A percentile compares a stretch with the other conserved stretches of the same genome.
Conservation (phyloP, 495 filamentous ascomycete genomes). For the Lindgomyces ingoldianus region DNA sequence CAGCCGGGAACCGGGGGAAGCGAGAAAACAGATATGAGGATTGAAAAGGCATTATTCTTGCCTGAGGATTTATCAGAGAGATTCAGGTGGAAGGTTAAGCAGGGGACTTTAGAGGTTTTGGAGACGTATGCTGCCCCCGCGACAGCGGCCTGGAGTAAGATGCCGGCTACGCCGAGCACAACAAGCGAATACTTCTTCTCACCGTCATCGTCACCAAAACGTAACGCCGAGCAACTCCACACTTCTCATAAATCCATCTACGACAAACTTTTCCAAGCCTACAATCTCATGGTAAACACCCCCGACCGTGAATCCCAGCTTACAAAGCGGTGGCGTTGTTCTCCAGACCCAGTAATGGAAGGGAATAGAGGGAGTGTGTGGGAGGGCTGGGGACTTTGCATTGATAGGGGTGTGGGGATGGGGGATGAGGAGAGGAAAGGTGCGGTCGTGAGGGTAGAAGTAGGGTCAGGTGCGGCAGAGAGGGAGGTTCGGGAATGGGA, state of each 20-base stretch:
- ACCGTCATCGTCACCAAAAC: no score
- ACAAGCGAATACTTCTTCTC: no score
- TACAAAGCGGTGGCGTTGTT: constrained; percentile 22
- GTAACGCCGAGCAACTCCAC: not conserved
- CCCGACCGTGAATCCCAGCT: constrained; percentile 17
- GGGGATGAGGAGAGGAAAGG: constrained; percentile 9
- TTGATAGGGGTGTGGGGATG: constrained; percentile 5
- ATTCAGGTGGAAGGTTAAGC: not conserved
- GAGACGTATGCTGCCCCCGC: constrained; percentile 2
- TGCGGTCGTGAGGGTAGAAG: not conserved
- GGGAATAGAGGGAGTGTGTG: constrained; percentile 21
- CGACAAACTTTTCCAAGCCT: constrained; percentile 8
- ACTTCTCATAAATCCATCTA: not conserved
- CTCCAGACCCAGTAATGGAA: not conserved
- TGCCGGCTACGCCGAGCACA: no score
- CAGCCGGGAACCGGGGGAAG: not conserved
- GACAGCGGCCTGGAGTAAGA: no score
- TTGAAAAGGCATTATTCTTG: not conserved
- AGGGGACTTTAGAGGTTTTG: not conserved
- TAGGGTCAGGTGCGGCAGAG: not conserved
- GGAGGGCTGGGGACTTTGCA: constrained; percentile 24
- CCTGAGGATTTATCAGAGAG: not conserved
- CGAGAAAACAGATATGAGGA: not conserved
- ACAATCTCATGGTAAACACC: constrained; percentile 3
- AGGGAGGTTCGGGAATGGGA: not conserved